Evolutionary conservation across 441 rosid genomes (phyloP), one percentile per base, ranked within the genome.

Genomic region (Adansonia madagascariensis): DNA sequence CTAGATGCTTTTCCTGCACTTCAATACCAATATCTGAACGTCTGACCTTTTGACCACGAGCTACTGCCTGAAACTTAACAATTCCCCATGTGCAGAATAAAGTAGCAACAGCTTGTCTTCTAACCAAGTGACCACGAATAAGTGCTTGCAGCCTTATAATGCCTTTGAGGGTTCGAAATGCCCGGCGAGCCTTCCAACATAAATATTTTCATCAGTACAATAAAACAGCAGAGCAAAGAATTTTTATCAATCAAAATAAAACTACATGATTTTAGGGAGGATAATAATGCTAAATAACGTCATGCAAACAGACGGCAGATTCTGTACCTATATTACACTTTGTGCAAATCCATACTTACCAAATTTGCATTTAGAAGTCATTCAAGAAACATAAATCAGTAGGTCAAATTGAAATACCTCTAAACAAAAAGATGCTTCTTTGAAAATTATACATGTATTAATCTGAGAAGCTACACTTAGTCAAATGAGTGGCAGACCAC

Each of bases 61-160:
- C 84, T 71, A 89, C 44, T 18, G 89, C 88, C 77, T 91, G 95
- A 47, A 91, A 73, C 82, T 83, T 89, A 43, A 91, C 86, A 78
- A 88, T 81, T 39, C 88, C 87, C 86, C 84, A 86, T 53, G 88
- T 75, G 79, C 92, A 87, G 0, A 52, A 81, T 75, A 89, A 85
- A 14, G 93, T 91, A 61, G 93, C 89, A 85, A 86, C 83, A 60
- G 92, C 95, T 87, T 91, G 92, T 80, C 88, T 88, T 83, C 93
- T 85, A 60, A 89, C 91, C 77, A 91, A 81, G 81, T 79, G 91
- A 59, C 95, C 93, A 73, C 93, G 90, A 69, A 89, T 80, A 66
- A 88, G 77, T 67, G 93, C 91, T 81, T 91, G 95, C 76, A 89
- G 60, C 86, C 80, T 87, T 73, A 82, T 78, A 62, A 86, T 80